These are phyloP conservation scores for Brasilioporus rufonigricans DNA, from an alignment of 768 basidiomycete species.

Conservation along the genomic window DNA sequence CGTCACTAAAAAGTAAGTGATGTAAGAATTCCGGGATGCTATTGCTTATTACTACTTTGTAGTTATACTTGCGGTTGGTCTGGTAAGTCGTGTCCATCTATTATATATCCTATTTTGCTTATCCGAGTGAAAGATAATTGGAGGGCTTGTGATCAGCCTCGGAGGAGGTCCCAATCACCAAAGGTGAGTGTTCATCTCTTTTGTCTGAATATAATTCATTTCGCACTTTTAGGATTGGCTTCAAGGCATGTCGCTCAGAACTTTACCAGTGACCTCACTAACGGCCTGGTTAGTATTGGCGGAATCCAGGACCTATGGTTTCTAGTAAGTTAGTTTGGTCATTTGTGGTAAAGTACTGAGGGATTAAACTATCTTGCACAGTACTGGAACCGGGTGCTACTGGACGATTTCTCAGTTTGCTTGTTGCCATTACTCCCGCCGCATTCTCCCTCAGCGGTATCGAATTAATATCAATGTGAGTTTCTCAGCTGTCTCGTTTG, in stretches of 20 bases:
- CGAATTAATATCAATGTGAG: conserved; percentile 70
- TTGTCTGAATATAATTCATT: conserved; percentile 25
- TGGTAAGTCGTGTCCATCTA: conserved; percentile 17
- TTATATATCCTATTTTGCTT: background rate
- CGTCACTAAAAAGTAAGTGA: conserved; percentile 24
- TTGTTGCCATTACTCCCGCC: conserved; percentile 19
- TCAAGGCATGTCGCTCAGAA: conserved; percentile 2
- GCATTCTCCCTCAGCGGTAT: conserved; percentile 79
- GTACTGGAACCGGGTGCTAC: conserved; percentile 19
- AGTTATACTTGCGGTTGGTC: conserved; percentile 39
- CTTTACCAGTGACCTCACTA: background rate
- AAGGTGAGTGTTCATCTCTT: conserved; percentile 29
- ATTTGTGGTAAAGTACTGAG: background rate
- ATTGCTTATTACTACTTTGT: background rate
- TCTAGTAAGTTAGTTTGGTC: conserved; percentile 10
- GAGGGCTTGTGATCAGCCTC: conserved; percentile 50
- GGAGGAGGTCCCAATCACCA: conserved; percentile 57
- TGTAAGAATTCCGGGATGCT: background rate
- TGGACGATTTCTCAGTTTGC: conserved; percentile 23
- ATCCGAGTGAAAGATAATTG: conserved; percentile 27
- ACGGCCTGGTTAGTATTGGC: conserved; percentile 19
- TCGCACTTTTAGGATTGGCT: conserved; percentile 17
- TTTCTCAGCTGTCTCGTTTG: conserved; percentile 17
- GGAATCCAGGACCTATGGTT: conserved; percentile 25
- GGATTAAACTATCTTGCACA: background rate